Conservation (phyloP, 306 rosid genomes). For the Dryas octopetala region DNA sequence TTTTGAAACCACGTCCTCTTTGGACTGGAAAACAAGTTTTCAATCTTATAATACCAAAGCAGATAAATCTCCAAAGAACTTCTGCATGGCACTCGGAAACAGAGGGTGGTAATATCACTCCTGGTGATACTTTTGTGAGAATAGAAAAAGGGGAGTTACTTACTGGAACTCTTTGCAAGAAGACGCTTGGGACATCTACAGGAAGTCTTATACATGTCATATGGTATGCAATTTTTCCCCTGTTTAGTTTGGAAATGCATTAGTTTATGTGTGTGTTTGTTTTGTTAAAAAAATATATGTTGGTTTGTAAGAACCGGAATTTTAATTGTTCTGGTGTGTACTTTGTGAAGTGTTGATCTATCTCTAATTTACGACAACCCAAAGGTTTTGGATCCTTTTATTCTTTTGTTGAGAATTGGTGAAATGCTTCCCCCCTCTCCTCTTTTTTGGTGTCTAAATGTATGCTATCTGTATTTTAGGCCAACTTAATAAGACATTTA, state of each 20-base stretch:
- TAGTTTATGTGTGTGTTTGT: not conserved
- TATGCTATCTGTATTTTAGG: too few species aligned
- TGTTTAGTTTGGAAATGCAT: not conserved
- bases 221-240: conserved; percentile 53
- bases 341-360: not conserved
- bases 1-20: conserved; percentile 92
- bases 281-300: too few species aligned
- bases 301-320: too few species aligned
- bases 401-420: too few species aligned
- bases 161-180: conserved; percentile 94
- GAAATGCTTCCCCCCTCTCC: too few species aligned
- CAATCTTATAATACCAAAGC: conserved; percentile 94
- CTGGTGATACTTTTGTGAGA: conserved; percentile 92
- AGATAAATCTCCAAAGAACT: conserved; percentile 78
- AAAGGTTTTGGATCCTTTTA: too few species aligned
- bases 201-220: conserved; percentile 99
- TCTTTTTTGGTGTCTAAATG: too few species aligned
- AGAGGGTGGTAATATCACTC: conserved; percentile 76
- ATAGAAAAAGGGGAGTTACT: conserved; percentile 95
- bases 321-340: not conserved
- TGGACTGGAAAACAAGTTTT: conserved; percentile 99
- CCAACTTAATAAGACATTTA: too few species aligned
- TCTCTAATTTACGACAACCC: too few species aligned
- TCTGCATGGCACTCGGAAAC: conserved; percentile 90
- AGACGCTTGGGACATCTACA: conserved; percentile 83